Conservation (phyloP, 139 green algal genomes). For the Raphidocelis subcapitata region DNA sequence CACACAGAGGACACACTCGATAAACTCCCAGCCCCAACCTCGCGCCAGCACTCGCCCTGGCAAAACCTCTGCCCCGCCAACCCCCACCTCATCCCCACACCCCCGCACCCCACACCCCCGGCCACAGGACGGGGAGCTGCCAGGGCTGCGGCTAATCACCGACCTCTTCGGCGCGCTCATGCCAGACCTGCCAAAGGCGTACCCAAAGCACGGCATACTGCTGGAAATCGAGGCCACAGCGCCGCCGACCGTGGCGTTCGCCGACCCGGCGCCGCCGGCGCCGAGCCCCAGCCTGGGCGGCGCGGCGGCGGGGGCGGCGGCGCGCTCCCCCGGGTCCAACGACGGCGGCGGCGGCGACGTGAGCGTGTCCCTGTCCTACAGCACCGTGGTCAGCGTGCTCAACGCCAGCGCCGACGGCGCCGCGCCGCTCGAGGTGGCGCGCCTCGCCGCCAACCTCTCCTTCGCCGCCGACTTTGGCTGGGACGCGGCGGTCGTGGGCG, state of each 20-base stretch:
- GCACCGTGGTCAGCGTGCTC: conserved; percentile 25
- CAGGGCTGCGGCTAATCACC: conserved; percentile 27
- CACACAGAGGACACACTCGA: too few species aligned
- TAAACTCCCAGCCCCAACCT: too few species aligned
- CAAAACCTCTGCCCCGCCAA: too few species aligned
- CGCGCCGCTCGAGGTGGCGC: conserved; percentile 12
- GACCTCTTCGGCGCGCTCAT: conserved; percentile 28
- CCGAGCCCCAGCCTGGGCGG: background rate
- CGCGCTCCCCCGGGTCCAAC: background rate
- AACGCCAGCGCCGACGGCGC: conserved; percentile 8
- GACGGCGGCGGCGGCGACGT: conserved; percentile 1
- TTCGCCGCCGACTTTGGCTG: conserved; percentile 25
- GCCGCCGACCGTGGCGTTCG: conserved; percentile 1
- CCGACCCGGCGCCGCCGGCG: background rate
- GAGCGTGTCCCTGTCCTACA: conserved; percentile 3
- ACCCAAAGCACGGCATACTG: conserved; percentile 18
- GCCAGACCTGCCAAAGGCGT: conserved; percentile 23
- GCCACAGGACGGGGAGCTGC: conserved; percentile 32
- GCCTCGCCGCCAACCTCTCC: conserved; percentile 20
- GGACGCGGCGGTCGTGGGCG: conserved; percentile 9
- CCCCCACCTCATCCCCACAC: too few species aligned
- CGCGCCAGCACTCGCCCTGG: too few species aligned
- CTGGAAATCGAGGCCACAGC: conserved; percentile 13
- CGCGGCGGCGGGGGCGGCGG: background rate
- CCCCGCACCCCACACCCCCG: too few species aligned